Base-by-base conservation (phyloP, 176 grass and related monocot genomes). In the Zea luxurians region DNA sequence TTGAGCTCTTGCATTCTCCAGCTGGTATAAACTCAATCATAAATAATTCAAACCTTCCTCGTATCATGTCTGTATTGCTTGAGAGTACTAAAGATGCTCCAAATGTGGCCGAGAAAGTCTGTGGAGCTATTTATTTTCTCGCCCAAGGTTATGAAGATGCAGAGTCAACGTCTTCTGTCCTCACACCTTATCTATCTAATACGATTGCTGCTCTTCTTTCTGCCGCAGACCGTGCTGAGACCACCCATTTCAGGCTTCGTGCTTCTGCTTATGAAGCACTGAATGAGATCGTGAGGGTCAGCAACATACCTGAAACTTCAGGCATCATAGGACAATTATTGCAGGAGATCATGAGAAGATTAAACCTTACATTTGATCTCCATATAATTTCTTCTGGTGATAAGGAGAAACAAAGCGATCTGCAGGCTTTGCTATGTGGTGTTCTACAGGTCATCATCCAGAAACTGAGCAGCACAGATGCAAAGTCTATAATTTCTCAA, bases 201-300 rank as follows among this genome's bases (percentile, higher is more conserved):
- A 36, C 85, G 73, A 89, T 97, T 44, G 66, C 91, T 63, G 86
- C 93, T 81, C 91, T 97, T 70, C 79, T 97, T 66, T 81, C 79
- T 78, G 89, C 93, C 13, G 93, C 88, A n/a, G 88, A 97, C 83
- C 86, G 91, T 83, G 62, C 75, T 62, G 91, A 93, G 55, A 78
- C 80, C 15, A 83, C 70, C 75, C 90, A 93, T 83, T 84, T 75
- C 57, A 90, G 88, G 82, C 86, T 97, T 70, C 86, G 89, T 59
- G 82, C 91, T 71, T 89, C 93, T 69, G 88, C 91, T 66, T 97
- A 97, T 85, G 93, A 93, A 82, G 90, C 93, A 20, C 62, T 97
- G 78, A 97, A 97, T 87, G 91, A 97, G 82, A 72, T 97, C 52
- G 93, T 97, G 13, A 93, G 93, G 89, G 89, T 88, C 47, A 91